A percentile compares a stretch with the other conserved stretches of the same genome.
Evolutionary conservation across 2,329 filamentous ascomycete genomes (phyloP).

Genomic region (Simplicillium aogashimaense): DNA sequence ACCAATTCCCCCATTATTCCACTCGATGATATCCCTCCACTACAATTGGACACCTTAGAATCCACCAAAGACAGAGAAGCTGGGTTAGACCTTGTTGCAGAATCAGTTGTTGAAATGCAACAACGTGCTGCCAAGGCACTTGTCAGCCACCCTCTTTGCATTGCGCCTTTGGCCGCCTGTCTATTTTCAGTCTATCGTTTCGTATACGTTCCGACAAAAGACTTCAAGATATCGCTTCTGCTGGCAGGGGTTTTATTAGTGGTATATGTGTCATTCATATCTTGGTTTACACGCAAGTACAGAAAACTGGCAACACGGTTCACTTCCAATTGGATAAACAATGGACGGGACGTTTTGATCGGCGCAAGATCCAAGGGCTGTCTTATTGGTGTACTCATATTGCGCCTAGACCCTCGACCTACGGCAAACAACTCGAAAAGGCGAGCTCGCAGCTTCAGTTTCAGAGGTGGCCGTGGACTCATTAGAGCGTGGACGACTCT

Average conservation of each 20-base stretch:
- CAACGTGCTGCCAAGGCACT: constrained; percentile 55
- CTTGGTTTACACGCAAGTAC: constrained; percentile 23
- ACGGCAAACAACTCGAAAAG: constrained; percentile 13
- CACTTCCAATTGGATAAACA: constrained; percentile 6
- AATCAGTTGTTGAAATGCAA: constrained; percentile 75
- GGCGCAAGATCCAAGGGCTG: constrained; percentile 58
- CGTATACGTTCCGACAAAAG: constrained; percentile 32
- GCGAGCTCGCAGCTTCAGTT: constrained; percentile 17
- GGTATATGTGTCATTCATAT: constrained; percentile 5
- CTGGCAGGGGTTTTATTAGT: constrained; percentile 27
- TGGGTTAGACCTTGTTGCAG: constrained; percentile 65
- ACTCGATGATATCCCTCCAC: constrained; percentile 46
- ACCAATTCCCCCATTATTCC: constrained; percentile 25
- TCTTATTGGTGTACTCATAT: constrained; percentile 60
- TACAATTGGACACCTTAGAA: constrained; percentile 50
- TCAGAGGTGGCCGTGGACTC: constrained; percentile 54
- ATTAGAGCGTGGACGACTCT: constrained; percentile 78
- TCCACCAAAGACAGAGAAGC: constrained; percentile 50
- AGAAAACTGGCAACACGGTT: constrained; percentile 12
- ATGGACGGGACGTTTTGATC: constrained; percentile 42
- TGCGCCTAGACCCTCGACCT: constrained; percentile 48
- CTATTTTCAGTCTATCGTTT: constrained; percentile 37
- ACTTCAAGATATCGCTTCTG: constrained; percentile 45
- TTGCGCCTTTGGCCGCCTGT: constrained; percentile 34
- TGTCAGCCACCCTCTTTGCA: constrained; percentile 49